A percentile compares a stretch with the other conserved stretches of the same genome.
phyloP scores from a whole-genome alignment of 768 basidiomycete species.

The Phaeolepiota aurea region DNA sequence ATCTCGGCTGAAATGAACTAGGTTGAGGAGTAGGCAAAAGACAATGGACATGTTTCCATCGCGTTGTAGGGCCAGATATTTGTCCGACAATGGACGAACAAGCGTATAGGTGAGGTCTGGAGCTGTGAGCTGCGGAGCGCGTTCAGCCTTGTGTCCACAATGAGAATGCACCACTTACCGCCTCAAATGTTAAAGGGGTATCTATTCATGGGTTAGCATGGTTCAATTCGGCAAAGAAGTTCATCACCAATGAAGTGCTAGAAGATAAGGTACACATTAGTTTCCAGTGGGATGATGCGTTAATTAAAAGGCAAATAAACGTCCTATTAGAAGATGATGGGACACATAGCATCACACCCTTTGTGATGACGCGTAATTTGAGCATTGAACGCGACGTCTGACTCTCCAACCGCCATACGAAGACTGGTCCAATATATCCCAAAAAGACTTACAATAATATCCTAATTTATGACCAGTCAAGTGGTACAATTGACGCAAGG shows the following conservation, averaged over 20 bases:
- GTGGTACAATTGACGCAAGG: conserved; percentile 1
- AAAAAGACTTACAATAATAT: conserved; percentile 42
- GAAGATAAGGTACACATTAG: no score
- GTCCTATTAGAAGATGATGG: no score
- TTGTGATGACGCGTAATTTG: no score
- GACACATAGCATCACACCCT: no score
- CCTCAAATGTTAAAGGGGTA: conserved; percentile 76
- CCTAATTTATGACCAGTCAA: conserved; percentile 28
- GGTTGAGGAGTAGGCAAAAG: conserved; percentile 84
- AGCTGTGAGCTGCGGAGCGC: conserved; percentile 49
- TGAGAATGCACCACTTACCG: conserved; percentile 50
- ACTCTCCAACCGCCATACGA: background rate
- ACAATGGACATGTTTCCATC: conserved; percentile 76
- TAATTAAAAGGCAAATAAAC: no score
- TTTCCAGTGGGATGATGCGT: no score
- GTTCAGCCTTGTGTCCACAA: no score
- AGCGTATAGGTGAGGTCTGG: conserved; percentile 91
- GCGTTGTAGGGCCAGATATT: conserved; percentile 68
- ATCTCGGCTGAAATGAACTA: conserved; percentile 79
- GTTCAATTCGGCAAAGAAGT: no score
- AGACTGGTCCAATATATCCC: background rate
- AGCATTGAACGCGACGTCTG: background rate
- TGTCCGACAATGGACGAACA: conserved; percentile 79
- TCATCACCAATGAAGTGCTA: no score
- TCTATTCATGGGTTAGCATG: no score